Conservation (phyloP, 495 filamentous ascomycete genomes). For the Platismatia glauca region DNA sequence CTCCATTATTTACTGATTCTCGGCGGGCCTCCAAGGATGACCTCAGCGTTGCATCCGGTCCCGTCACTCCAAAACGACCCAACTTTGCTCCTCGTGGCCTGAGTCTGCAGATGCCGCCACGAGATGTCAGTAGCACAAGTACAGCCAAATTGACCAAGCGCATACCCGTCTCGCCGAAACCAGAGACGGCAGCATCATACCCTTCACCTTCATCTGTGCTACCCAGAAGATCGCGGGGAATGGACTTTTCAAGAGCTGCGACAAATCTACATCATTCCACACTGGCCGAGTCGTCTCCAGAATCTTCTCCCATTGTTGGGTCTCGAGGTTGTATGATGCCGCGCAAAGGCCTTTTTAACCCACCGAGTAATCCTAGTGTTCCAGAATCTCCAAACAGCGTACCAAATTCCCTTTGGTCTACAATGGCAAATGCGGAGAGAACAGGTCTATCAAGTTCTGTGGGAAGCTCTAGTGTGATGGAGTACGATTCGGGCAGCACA, state of each 20-base stretch:
- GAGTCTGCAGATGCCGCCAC: conserved; percentile 64
- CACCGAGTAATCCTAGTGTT: conserved; percentile 29
- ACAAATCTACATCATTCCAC: conserved; percentile 96
- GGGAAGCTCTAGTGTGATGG: conserved; percentile 72
- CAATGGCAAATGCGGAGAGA: conserved; percentile 49
- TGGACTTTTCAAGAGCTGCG: conserved; percentile 88
- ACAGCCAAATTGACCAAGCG: conserved; percentile 52
- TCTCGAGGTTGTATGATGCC: conserved; percentile 75
- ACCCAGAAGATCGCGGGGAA: conserved; percentile 73
- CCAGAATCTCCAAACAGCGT: conserved; percentile 38
- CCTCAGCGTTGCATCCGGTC: conserved; percentile 49
- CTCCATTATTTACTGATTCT: conserved; percentile 54
- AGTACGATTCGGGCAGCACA: conserved; percentile 66
- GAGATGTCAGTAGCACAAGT: conserved; percentile 39
- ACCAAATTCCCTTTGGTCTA: conserved; percentile 38
- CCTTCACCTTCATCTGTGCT: conserved; percentile 76
- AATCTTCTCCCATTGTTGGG: conserved; percentile 81
- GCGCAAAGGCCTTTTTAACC: conserved; percentile 37
- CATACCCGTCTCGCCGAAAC: conserved; percentile 72
- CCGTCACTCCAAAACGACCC: conserved; percentile 56
- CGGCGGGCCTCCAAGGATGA: conserved; percentile 71
- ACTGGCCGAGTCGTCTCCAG: conserved; percentile 81
- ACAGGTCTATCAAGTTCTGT: conserved; percentile 73
- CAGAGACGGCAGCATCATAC: conserved; percentile 74
- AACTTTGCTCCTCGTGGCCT: conserved; percentile 51